Conservation (phyloP, 2,329 filamentous ascomycete genomes). For the Fusarium ambrosium region DNA sequence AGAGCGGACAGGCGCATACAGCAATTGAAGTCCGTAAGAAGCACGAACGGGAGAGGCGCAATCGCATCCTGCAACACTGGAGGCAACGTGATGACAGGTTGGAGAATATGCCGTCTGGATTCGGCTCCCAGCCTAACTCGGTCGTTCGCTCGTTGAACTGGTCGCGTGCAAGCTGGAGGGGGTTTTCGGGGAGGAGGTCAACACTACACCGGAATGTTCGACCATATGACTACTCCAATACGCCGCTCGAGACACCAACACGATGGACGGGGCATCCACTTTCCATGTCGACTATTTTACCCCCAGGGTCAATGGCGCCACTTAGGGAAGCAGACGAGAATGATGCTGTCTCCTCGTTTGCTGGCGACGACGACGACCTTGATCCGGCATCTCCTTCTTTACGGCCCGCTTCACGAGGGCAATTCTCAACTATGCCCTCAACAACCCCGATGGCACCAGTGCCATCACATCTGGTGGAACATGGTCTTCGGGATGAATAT, state of each 20-base stretch:
- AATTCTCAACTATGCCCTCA: conserved; percentile 49
- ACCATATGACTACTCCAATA: conserved; percentile 36
- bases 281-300: conserved; percentile 51
- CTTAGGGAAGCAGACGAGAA: conserved; percentile 51
- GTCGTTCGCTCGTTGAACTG: conserved; percentile 19
- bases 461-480: conserved; percentile 59
- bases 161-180: conserved; percentile 46
- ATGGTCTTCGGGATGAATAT: conserved; percentile 48
- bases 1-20: conserved; percentile 55
- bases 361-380: conserved; percentile 44
- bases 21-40: conserved; percentile 51
- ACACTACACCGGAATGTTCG: conserved; percentile 41
- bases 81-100: conserved; percentile 39
- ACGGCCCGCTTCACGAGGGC: conserved; percentile 35
- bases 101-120: conserved; percentile 19
- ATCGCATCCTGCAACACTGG: conserved; percentile 51
- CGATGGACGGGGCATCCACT: conserved; percentile 60
- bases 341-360: conserved; percentile 39
- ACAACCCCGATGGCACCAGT: conserved; percentile 60
- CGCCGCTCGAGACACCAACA: conserved; percentile 59
- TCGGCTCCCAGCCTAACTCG: conserved; percentile 27
- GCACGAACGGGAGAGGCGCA: conserved; percentile 50
- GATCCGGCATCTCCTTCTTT: conserved; percentile 39
- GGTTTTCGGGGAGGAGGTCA: conserved; percentile 44
- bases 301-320: conserved; percentile 48